Evolutionary conservation across 495 filamentous ascomycete species (phyloP), one percentile per base, ranked within the genome.

Genomic region (Lentithecium fluviatile): DNA sequence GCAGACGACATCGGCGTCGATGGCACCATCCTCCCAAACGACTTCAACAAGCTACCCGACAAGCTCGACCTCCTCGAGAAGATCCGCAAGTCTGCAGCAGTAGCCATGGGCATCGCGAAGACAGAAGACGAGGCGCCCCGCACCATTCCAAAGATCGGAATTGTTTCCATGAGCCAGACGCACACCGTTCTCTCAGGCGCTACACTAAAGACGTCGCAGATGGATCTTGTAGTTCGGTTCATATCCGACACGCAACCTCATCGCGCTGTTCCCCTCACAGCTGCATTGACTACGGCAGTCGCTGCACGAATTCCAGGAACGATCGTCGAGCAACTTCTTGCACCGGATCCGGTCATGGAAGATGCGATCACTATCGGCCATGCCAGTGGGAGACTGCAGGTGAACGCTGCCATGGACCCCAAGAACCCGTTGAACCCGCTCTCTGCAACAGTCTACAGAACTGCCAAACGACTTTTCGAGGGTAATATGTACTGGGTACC

Each of bases 81-180:
- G 0, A 87, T 90, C 49, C 76, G 87, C 10, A 76, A 76, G 15
- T 76, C 80, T 43, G 87, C 82, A 2, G 84, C 83, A 0, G 76
- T 77, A 3, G 73, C 68, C 59, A 90, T 91, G 86, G 85, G 86
- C 0, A 63, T 91, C 1, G 75, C 78, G 11, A 62, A 70, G 23
- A 65, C 59, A 3, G 48, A 52, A 1, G 75, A 77, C 26, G 73
- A 72, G 6, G 77, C 81, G 4, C 80, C 80, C 0, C 76, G 81
- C 43, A 84, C 82, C 59, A 77, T 88, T 2, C 87, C 87, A 0
- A 89, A 88, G 75, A 82, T 91, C 17, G 79, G 83, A 4, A 59
- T 89, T 7, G 76, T 90, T 0, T 82, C 82, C 21, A 53, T 70
- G 3, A 73, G 79, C 13, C 38, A 40, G 5, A 77, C 84, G 66